phyloP scores from a whole-genome alignment of 2,329 filamentous ascomycete species.

The Xylogone sp. region DNA sequence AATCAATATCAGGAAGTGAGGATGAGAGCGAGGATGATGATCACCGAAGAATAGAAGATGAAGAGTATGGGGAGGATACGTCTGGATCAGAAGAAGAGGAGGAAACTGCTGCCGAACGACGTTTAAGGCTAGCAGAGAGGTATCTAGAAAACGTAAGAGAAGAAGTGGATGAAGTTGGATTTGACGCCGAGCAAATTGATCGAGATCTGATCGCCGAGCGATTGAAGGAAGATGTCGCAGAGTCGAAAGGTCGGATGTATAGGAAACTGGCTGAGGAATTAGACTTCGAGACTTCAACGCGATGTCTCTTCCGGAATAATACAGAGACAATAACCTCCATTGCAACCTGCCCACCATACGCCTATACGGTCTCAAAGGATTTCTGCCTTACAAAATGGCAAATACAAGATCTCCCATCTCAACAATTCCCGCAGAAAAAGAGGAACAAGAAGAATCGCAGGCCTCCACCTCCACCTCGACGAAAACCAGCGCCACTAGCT shows the following conservation, averaged over 20 bases:
- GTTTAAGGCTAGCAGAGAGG: conserved; percentile 81
- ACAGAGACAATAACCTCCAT: conserved; percentile 75
- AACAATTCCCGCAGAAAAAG: conserved; percentile 55
- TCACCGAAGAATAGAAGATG: conserved; percentile 53
- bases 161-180: conserved; percentile 79
- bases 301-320: conserved; percentile 75
- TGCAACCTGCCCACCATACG: conserved; percentile 72
- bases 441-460: conserved; percentile 51
- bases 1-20: conserved; percentile 83
- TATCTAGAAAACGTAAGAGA: conserved; percentile 88
- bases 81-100: conserved; percentile 65
- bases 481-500: conserved; percentile 58
- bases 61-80: conserved; percentile 41
- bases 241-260: conserved; percentile 87
- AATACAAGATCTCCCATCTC: conserved; percentile 60
- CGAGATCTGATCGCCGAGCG: conserved; percentile 87
- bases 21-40: conserved; percentile 60
- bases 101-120: conserved; percentile 86
- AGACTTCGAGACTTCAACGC: conserved; percentile 62
- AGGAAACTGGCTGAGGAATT: conserved; percentile 72
- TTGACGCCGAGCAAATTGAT: conserved; percentile 92
- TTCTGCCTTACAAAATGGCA: conserved; percentile 85
- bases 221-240: conserved; percentile 86
- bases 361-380: conserved; percentile 88
- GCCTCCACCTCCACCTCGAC: conserved; percentile 53